Conservation (phyloP, 768 basidiomycete genomes). For the Podaxis rugospora region DNA sequence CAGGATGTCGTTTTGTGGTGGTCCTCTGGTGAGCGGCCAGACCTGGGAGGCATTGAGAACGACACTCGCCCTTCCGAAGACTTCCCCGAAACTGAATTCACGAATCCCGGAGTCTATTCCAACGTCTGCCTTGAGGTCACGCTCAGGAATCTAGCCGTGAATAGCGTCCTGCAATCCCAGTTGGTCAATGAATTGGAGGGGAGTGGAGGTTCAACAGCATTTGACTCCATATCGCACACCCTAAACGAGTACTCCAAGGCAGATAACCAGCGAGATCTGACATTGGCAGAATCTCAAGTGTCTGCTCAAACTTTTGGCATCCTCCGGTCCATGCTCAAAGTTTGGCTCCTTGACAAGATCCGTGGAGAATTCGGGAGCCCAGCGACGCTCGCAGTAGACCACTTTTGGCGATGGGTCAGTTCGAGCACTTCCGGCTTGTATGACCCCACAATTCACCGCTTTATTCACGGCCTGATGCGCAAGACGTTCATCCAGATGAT, state of each 20-base stretch:
- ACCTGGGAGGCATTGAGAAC: slow-evolving; percentile 90
- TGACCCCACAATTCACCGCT: slow-evolving; percentile 89
- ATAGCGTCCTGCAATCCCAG: slow-evolving; percentile 90
- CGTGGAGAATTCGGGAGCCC: slow-evolving; percentile 61
- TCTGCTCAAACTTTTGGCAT: slow-evolving; percentile 84
- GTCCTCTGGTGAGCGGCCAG: slow-evolving; percentile 85
- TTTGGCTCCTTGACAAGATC: slow-evolving; percentile 87
- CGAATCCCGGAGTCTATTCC: slow-evolving; percentile 79
- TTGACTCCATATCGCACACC: slow-evolving; percentile 89
- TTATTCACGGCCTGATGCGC: slow-evolving; percentile 93
- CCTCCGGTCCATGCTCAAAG: slow-evolving; percentile 82
- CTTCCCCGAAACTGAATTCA: slow-evolving; percentile 79
- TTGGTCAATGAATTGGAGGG: slow-evolving; percentile 98
- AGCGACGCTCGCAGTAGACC: slow-evolving; percentile 72
- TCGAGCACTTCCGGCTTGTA: slow-evolving; percentile 83
- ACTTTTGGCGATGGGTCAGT: slow-evolving; percentile 98
- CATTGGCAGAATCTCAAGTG: slow-evolving; percentile 85
- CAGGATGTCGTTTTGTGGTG: slow-evolving; percentile 97
- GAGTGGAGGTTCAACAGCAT: slow-evolving; percentile 87
- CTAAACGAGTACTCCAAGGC: slow-evolving; percentile 83
- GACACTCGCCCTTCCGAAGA: slow-evolving; percentile 78
- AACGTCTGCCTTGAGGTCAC: slow-evolving; percentile 91
- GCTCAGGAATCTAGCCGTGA: slow-evolving; percentile 88
- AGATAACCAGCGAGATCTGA: slow-evolving; percentile 64
- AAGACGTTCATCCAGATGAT: slow-evolving; percentile 97